A percentile compares a stretch with the other conserved stretches of the same genome.
phyloP scores from a whole-genome alignment of 139 green algal genomes.

The Bryopsis sp. region DNA sequence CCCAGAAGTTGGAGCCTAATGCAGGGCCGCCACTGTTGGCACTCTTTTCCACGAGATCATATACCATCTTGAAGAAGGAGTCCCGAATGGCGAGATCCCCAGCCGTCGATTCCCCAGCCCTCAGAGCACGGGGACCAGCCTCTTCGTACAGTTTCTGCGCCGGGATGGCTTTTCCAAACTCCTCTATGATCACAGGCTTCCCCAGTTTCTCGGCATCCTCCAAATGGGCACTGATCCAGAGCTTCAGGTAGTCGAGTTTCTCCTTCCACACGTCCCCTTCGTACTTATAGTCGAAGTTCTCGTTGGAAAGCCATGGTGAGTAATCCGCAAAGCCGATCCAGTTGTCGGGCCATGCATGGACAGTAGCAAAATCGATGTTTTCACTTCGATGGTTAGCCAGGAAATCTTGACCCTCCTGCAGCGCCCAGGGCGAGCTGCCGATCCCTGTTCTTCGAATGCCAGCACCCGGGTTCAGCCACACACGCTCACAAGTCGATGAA shows the following conservation, averaged over 20 bases:
- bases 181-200: constrained; percentile 66
- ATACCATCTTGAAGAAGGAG: too few species aligned
- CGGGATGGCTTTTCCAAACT: constrained; percentile 75
- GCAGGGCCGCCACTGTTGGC: too few species aligned
- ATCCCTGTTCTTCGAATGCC: too few species aligned
- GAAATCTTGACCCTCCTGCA: constrained; percentile 65
- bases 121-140: too few species aligned
- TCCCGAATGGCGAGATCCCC: too few species aligned
- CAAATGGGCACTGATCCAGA: constrained; percentile 43
- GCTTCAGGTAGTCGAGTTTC: constrained; percentile 31
- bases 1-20: too few species aligned
- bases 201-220: constrained; percentile 30
- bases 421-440: background rate
- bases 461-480: constrained; percentile 7
- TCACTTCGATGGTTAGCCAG: constrained; percentile 39
- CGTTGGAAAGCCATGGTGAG: constrained; percentile 23
- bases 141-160: too few species aligned
- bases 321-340: constrained; percentile 33
- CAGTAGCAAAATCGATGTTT: constrained; percentile 59
- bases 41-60: too few species aligned
- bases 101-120: too few species aligned
- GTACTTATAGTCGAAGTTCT: too few species aligned
- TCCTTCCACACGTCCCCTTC: too few species aligned
- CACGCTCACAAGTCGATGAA: background rate
- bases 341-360: constrained; percentile 66